phyloP scores from a whole-genome alignment of 208 protist species.

The Wallacemonas sp. region DNA sequence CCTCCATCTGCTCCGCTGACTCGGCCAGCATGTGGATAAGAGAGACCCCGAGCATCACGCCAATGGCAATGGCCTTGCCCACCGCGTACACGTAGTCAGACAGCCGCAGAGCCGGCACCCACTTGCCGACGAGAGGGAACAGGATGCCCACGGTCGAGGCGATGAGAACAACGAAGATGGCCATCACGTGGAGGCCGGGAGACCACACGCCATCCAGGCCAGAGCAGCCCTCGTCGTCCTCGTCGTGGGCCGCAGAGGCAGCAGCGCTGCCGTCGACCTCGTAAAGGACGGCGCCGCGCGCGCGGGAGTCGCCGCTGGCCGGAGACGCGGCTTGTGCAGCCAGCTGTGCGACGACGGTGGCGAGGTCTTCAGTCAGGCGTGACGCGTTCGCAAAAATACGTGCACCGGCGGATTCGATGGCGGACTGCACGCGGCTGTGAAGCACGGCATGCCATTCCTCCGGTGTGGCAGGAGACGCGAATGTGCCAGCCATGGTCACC shows the following conservation, averaged over 20 bases:
- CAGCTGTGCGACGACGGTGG: background rate
- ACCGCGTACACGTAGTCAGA: constrained; percentile 39
- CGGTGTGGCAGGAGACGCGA: too few species aligned
- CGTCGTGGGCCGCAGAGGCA: background rate
- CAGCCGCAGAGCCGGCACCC: constrained; percentile 20
- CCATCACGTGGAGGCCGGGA: constrained; percentile 35
- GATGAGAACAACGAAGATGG: constrained; percentile 48
- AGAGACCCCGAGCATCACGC: constrained; percentile 55
- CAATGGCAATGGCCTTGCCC: constrained; percentile 52
- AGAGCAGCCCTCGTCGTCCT: constrained; percentile 15
- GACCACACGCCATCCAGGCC: constrained; percentile 22
- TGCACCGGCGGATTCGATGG: background rate
- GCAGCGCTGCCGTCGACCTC: background rate
- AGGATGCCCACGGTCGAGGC: constrained; percentile 36
- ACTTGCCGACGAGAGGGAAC: constrained; percentile 50
- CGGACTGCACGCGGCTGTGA: background rate
- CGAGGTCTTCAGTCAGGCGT: background rate
- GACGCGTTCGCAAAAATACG: background rate
- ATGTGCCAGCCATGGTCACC: too few species aligned
- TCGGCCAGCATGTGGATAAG: constrained; percentile 54
- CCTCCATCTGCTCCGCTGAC: constrained; percentile 24
- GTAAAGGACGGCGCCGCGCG: too few species aligned
- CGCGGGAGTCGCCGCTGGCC: too few species aligned
- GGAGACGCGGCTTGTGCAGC: too few species aligned
- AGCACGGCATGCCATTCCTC: background rate